Conservation (phyloP, 1,284 basidiomycete species). For the Coniferiporia weirii region DNA sequence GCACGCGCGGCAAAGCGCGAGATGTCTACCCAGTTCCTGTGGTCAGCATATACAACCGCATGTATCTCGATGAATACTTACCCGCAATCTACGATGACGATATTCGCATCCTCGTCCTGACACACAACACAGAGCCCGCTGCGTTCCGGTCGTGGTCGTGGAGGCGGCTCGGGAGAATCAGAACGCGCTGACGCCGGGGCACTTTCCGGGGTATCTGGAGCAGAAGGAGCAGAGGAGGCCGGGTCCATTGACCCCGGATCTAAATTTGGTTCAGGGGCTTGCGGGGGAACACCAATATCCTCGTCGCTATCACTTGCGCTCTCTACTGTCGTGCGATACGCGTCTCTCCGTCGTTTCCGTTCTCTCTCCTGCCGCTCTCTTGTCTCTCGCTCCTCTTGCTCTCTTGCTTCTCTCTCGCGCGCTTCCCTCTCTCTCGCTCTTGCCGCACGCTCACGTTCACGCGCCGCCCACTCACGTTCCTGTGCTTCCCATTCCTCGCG, state of each 20-base stretch:
- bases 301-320: conserved; percentile 26
- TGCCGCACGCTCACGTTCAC: conserved; percentile 17
- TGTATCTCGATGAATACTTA: conserved; percentile 33
- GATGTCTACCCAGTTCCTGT: conserved; percentile 46
- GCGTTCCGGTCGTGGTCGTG: conserved; percentile 43
- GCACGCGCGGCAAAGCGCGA: conserved; percentile 79
- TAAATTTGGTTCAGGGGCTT: not conserved
- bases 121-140: conserved; percentile 82
- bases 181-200: not conserved
- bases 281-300: conserved; percentile 29
- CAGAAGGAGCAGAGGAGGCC: conserved; percentile 1
- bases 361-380: conserved; percentile 28
- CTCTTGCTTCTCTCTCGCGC: conserved; percentile 21
- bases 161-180: not conserved
- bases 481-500: conserved; percentile 22
- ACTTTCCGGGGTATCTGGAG: not conserved
- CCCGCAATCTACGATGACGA: conserved; percentile 93
- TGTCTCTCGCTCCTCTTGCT: conserved; percentile 28
- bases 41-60: not conserved
- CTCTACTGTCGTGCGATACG: conserved; percentile 33
- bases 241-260: not conserved
- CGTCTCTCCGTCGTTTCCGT: conserved; percentile 31
- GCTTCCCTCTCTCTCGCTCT: conserved; percentile 26
- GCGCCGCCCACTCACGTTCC: conserved; percentile 15
- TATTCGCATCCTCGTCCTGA: conserved; percentile 86